phyloP scores from a whole-genome alignment of 2,329 filamentous ascomycete species.

The Cytospora piceicola region DNA sequence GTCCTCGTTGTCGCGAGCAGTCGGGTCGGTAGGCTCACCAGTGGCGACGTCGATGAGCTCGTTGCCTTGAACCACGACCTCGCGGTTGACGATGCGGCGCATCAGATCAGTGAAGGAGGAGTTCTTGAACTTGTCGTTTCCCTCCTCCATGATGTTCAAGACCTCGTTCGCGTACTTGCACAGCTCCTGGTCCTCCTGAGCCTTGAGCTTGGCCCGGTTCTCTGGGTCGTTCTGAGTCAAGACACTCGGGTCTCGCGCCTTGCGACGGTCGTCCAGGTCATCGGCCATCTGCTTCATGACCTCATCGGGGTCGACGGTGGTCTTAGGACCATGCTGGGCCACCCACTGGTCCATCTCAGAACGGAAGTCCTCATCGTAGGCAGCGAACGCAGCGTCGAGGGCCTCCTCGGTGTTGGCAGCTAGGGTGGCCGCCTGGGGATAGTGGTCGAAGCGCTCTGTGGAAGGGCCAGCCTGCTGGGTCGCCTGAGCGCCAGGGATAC shows the following conservation, averaged over 20 bases:
- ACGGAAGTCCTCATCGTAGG: slow-evolving; percentile 37
- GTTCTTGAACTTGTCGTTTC: slow-evolving; percentile 76
- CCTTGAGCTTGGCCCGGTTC: slow-evolving; percentile 38
- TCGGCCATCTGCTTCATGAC: slow-evolving; percentile 26
- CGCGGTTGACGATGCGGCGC: slow-evolving; percentile 71
- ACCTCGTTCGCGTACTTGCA: slow-evolving; percentile 73
- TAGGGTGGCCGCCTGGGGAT: slow-evolving; percentile 28
- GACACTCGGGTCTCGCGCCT: slow-evolving; percentile 29
- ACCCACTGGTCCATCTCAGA: slow-evolving; percentile 41
- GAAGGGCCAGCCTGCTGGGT: background rate
- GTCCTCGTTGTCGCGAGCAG: background rate
- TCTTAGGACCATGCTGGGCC: slow-evolving; percentile 37
- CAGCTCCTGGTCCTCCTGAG: slow-evolving; percentile 66
- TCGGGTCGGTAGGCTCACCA: slow-evolving; percentile 21
- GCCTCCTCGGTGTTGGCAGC: slow-evolving; percentile 33
- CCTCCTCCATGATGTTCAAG: slow-evolving; percentile 68
- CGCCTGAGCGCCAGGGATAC: background rate
- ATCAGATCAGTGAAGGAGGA: slow-evolving; percentile 78
- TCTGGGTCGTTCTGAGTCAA: slow-evolving; percentile 39
- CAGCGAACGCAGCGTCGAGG: slow-evolving; percentile 37
- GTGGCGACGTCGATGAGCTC: slow-evolving; percentile 55
- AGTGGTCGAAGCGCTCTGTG: slow-evolving; percentile 22
- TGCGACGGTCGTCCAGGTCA: slow-evolving; percentile 33
- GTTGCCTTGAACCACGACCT: slow-evolving; percentile 74
- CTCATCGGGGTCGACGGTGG: slow-evolving; percentile 33